phyloP scores from a whole-genome alignment of 2,329 filamentous ascomycete genomes.

The Nigrospora sphaerica region DNA sequence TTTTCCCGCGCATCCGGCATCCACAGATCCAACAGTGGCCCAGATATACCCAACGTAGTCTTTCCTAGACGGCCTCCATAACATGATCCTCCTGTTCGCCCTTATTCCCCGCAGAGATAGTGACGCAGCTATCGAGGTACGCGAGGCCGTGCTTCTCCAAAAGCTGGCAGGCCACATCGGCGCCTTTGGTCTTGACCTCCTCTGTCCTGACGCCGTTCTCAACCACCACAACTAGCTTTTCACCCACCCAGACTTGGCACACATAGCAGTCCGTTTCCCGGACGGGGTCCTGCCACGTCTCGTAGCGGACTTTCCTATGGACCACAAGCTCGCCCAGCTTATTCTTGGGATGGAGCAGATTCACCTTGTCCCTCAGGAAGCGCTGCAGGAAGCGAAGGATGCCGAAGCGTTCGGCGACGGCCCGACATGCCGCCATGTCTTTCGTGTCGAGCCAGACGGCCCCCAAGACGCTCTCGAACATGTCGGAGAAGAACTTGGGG shows the following conservation, averaged over 20 bases:
- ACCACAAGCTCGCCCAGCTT: conserved; percentile 52
- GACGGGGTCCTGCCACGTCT: conserved; percentile 19
- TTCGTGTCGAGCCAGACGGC: conserved; percentile 80
- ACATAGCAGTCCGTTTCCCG: conserved; percentile 15
- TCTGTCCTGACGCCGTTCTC: conserved; percentile 37
- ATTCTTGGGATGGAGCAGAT: conserved; percentile 60
- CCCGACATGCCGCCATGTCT: conserved; percentile 49
- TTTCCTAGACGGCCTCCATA: too few species aligned
- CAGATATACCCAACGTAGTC: too few species aligned
- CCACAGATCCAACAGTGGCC: too few species aligned
- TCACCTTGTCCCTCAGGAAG: conserved; percentile 51
- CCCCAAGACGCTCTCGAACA: conserved; percentile 74
- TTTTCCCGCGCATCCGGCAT: too few species aligned
- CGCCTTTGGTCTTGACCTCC: conserved; percentile 50
- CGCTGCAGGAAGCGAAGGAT: conserved; percentile 56
- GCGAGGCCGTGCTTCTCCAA: neutral
- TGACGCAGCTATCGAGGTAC: neutral
- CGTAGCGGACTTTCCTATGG: conserved; percentile 46
- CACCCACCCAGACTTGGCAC: conserved; percentile 45
- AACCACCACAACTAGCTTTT: conserved; percentile 35
- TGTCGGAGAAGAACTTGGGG: conserved; percentile 75
- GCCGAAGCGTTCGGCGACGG: conserved; percentile 56
- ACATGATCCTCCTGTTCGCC: too few species aligned
- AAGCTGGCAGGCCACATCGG: conserved; percentile 34
- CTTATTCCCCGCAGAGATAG: too few species aligned